Conservation (phyloP, 2,329 filamentous ascomycete genomes). For the Trichoderma lentiforme region DNA sequence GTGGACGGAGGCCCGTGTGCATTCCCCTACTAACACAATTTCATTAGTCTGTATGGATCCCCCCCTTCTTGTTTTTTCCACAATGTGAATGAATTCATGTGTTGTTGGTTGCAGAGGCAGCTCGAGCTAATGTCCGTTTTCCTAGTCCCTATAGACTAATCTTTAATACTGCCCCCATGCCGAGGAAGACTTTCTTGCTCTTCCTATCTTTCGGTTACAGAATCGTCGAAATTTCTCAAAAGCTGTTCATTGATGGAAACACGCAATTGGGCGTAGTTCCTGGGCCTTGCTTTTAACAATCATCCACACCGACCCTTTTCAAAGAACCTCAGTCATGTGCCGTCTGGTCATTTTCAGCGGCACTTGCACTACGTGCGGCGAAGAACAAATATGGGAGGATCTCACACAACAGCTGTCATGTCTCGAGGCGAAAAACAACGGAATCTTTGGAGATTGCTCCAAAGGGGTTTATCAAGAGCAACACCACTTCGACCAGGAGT, state of each 20-base stretch:
- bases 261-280: background rate
- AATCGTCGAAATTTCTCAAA: background rate
- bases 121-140: background rate
- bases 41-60: background rate
- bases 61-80: background rate
- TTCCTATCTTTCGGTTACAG: background rate
- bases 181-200: background rate
- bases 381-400: conserved; percentile 42
- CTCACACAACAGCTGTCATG: conserved; percentile 46
- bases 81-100: background rate
- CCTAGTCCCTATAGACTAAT: background rate
- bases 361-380: conserved; percentile 42
- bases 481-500: conserved; percentile 48
- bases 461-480: conserved; percentile 41
- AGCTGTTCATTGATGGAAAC: background rate
- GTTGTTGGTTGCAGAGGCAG: background rate
- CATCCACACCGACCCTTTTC: background rate
- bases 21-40: background rate
- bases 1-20: conserved; percentile 8
- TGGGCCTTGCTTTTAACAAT: background rate
- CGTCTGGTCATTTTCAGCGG: conserved; percentile 45
- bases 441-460: conserved; percentile 43
- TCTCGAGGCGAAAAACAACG: conserved; percentile 48
- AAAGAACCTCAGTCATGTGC: conserved; percentile 37
- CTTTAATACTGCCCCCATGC: background rate